A percentile compares a stretch with the other conserved stretches of the same genome.
Conservation (phyloP, 495 filamentous ascomycete species). For the Cryomyces minteri region DNA sequence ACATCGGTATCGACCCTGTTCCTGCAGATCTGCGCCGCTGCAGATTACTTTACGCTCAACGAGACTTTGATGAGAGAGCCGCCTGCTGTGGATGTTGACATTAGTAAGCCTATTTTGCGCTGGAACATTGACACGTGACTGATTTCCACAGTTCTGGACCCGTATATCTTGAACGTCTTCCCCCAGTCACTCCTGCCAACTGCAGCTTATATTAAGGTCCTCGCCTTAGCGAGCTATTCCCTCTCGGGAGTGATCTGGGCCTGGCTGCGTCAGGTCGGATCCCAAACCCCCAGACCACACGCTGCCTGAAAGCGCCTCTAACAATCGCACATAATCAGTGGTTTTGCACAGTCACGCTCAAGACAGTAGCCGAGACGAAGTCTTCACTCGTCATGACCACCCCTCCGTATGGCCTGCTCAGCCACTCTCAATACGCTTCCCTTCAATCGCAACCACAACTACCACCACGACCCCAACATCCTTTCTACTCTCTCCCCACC, state of each 20-base stretch:
- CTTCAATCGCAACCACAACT: too few relatives aligned
- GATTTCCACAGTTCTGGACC: constrained; percentile 49
- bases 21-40: constrained; percentile 54
- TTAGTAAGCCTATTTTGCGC: constrained; percentile 27
- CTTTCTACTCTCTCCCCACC: constrained; percentile 15
- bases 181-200: constrained; percentile 21
- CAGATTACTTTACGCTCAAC: constrained; percentile 68
- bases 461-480: too few relatives aligned
- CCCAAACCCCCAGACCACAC: not conserved
- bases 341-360: too few relatives aligned
- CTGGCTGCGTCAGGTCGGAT: constrained; percentile 5
- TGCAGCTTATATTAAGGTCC: constrained; percentile 16
- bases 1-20: constrained; percentile 41
- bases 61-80: constrained; percentile 55
- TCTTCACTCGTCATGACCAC: too few relatives aligned
- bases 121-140: not conserved
- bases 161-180: constrained; percentile 32
- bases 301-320: not conserved
- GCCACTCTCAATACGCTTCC: too few relatives aligned
- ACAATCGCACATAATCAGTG: too few relatives aligned
- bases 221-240: constrained; percentile 17
- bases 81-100: constrained; percentile 58
- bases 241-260: constrained; percentile 18
- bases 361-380: too few relatives aligned
- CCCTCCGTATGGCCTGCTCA: too few relatives aligned